Evolutionary conservation across 2,329 filamentous ascomycete species (phyloP), one percentile per base, ranked within the genome.

Genomic region (Pseudogymnoascus sp.): DNA sequence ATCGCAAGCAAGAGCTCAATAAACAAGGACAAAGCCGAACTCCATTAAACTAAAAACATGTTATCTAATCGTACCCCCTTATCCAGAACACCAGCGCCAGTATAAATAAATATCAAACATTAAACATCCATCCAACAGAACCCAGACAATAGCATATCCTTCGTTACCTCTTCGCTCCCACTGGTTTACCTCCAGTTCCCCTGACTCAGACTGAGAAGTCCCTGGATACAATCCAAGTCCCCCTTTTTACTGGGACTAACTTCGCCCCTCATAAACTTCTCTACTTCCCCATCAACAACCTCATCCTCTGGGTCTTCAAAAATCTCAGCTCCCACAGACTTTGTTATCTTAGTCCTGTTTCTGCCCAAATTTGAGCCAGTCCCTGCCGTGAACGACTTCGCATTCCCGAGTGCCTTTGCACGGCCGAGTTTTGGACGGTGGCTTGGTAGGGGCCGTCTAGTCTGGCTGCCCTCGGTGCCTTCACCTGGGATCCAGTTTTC

Each of bases 141-240:
- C n/a, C 45, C 45, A 52, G 26, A 52, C n/a, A 52, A 52, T 52
- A 52, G n/a, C 45, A 30, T 52, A 30, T 52, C 26, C 5, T 33
- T 52, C 45, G 26, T 52, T 30, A 19, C n/a, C n/a, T 30, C 45
- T 19, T 19, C 28, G 45, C 10, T 12, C 45, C 6, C 41, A n/a
- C 7, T 13, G 45, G n/a, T 52, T 60, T 65, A 71, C 59, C 83
- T 81, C 91, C 92, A 96, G 69, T 90, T 90, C n/a, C 92, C 92
- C 74, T 95, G 89, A 68, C 90, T 95, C 48, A 97, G 78, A 57
- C 89, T 92, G 63, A 96, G 73, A 64, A 97, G 74, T n/a, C 90
- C 90, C 59, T 92, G 90, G 52, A 96, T 86, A 69, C 90, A 95
- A 70, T 95, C 90, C 71, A 95, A 79, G 70, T 96, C 92, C 60